These are phyloP conservation scores for Podila minutissima DNA, from an alignment of 192 early-diverging fungal genomes.

Conservation along the genomic window DNA sequence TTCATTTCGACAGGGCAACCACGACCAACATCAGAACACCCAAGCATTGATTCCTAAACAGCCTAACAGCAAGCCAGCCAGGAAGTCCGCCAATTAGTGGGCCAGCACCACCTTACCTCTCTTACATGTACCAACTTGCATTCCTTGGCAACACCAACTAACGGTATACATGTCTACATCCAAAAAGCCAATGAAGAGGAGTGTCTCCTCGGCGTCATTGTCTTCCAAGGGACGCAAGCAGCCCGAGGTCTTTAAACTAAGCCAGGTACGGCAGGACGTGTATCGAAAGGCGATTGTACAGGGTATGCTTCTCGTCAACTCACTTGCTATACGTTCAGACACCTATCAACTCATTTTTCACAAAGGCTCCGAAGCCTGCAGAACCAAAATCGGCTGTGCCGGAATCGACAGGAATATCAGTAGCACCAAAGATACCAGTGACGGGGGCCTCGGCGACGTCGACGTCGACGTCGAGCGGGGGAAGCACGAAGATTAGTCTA, in stretches of 20 bases:
- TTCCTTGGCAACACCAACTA: no score
- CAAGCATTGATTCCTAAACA: no score
- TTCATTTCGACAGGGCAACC: no score
- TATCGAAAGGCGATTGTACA: no score
- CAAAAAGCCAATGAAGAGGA: conserved; percentile 1
- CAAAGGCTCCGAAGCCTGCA: not conserved
- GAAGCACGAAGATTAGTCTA: not conserved
- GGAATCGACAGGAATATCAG: not conserved
- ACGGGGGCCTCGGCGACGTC: not conserved
- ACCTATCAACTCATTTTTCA: conserved; percentile 18
- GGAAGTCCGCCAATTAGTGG: no score
- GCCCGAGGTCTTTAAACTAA: not conserved
- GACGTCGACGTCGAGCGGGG: no score
- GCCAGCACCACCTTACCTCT: no score
- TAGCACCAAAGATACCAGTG: not conserved
- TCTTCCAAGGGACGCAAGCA: not conserved
- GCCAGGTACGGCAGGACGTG: not conserved
- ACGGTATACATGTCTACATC: not conserved
- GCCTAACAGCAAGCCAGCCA: no score
- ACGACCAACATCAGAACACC: no score
- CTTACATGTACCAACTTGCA: no score
- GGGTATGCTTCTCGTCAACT: not conserved
- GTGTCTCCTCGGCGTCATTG: not conserved
- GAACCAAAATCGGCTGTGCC: not conserved
- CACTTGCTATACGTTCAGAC: not conserved